These are phyloP conservation scores for Acanthamoeba royreba DNA, from an alignment of 208 protist species.

Conservation along the genomic window DNA sequence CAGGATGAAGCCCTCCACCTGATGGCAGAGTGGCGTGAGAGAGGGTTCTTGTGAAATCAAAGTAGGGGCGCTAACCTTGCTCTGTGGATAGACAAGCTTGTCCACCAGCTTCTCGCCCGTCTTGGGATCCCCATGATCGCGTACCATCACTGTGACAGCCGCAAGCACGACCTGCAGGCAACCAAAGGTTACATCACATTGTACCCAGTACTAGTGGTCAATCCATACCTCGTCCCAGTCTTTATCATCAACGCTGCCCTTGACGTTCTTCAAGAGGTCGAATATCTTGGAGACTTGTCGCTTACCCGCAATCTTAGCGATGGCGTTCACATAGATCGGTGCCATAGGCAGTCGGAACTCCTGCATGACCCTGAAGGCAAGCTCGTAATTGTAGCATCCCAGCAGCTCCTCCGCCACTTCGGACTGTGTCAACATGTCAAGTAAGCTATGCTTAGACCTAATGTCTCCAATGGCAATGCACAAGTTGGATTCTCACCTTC, in stretches of 20 bases:
- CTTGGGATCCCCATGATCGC: neutral
- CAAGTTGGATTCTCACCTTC: neutral
- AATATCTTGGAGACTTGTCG: constrained; percentile 44
- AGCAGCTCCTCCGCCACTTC: constrained; percentile 52
- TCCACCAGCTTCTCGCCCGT: constrained; percentile 11
- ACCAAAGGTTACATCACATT: neutral
- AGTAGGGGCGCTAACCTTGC: neutral
- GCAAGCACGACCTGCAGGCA: neutral
- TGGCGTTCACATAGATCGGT: constrained; percentile 49
- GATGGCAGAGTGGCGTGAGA: neutral
- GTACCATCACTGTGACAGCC: neutral
- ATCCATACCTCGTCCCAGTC: constrained; percentile 46
- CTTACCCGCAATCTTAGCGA: constrained; percentile 38
- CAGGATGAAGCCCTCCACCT: neutral
- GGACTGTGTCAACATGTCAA: neutral
- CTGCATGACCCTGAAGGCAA: constrained; percentile 59
- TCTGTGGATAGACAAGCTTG: neutral
- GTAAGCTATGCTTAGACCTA: too few species aligned
- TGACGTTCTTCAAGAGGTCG: constrained; percentile 42
- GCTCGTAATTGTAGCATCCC: constrained; percentile 48
- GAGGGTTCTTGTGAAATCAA: too few species aligned
- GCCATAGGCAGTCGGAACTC: constrained; percentile 53
- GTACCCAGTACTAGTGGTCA: too few species aligned
- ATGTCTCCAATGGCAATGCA: too few species aligned
- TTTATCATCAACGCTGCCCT: constrained; percentile 28